Conservation (phyloP, 805 yeast species). For the Jamesozyma rosinii region DNA sequence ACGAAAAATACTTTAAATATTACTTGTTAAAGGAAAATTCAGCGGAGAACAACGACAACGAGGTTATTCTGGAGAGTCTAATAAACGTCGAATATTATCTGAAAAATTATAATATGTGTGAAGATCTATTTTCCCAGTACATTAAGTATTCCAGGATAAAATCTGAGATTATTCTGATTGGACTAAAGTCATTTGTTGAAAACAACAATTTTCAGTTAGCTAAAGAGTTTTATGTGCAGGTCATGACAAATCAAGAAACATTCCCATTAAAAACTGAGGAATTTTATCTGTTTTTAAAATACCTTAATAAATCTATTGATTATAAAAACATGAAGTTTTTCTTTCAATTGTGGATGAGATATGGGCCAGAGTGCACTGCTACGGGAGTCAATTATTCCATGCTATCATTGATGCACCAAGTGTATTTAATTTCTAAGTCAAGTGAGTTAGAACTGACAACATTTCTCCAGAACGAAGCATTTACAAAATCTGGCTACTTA, state of each 20-base stretch:
- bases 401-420: slow-evolving; percentile 16
- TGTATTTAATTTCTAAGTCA: slow-evolving; percentile 9
- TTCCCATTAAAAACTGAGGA: slow-evolving; percentile 18
- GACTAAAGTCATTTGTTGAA: slow-evolving; percentile 22
- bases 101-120: slow-evolving; percentile 18
- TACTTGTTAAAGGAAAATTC: neutral
- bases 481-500: slow-evolving; percentile 12
- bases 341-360: slow-evolving; percentile 17
- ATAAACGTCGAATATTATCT: slow-evolving; percentile 14
- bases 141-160: slow-evolving; percentile 18
- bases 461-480: slow-evolving; percentile 11
- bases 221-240: slow-evolving; percentile 26
- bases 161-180: slow-evolving; percentile 16
- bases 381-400: neutral
- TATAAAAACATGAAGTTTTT: slow-evolving; percentile 15
- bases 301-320: slow-evolving; percentile 13
- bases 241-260: slow-evolving; percentile 23
- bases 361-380: neutral
- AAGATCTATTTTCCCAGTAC: slow-evolving; percentile 22
- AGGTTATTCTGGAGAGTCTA: slow-evolving; percentile 12
- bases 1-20: slow-evolving; percentile 6
- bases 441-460: slow-evolving; percentile 6
- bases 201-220: slow-evolving; percentile 23
- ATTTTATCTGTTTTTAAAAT: slow-evolving; percentile 14
- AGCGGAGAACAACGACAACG: neutral